phyloP scores from a whole-genome alignment of 2,329 filamentous ascomycete species.

The Fusarium subglutinans region DNA sequence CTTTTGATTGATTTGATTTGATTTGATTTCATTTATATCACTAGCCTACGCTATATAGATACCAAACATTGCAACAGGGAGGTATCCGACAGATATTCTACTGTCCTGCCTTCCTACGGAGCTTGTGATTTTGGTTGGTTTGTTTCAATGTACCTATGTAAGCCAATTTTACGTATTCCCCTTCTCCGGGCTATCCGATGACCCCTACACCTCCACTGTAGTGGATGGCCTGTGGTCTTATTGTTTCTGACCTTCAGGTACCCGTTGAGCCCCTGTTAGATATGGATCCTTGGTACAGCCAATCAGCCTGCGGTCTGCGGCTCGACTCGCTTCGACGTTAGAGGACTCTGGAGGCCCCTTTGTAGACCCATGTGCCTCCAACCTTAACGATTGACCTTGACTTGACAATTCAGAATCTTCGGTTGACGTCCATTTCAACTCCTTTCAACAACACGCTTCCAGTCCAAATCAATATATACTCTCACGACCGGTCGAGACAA shows the following conservation, averaged over 20 bases:
- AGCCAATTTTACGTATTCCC: constrained; percentile 14
- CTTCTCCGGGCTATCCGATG: constrained; percentile 21
- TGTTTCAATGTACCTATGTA: neutral
- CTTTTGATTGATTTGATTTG: neutral
- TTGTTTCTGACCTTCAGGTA: constrained; percentile 10
- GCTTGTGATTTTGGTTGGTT: neutral
- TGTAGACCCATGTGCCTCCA: constrained; percentile 1
- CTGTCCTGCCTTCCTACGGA: neutral
- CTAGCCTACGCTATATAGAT: neutral
- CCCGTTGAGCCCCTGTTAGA: constrained; percentile 21
- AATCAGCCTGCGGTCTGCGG: constrained; percentile 6
- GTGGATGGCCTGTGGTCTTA: constrained; percentile 7
- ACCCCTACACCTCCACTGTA: neutral
- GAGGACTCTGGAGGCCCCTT: constrained; percentile 27
- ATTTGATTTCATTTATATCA: neutral
- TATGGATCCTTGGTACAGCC: neutral
- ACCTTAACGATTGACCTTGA: neutral
- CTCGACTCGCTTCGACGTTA: neutral
- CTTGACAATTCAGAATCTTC: neutral
- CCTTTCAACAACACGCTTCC: neutral
- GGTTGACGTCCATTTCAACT: neutral
- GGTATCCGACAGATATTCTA: neutral
- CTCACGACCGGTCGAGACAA: neutral
- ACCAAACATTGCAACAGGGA: neutral
- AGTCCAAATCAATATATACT: neutral